Base-by-base conservation (phyloP, 2,329 filamentous ascomycete genomes). In the Ophiostoma novo-ulmi region DNA sequence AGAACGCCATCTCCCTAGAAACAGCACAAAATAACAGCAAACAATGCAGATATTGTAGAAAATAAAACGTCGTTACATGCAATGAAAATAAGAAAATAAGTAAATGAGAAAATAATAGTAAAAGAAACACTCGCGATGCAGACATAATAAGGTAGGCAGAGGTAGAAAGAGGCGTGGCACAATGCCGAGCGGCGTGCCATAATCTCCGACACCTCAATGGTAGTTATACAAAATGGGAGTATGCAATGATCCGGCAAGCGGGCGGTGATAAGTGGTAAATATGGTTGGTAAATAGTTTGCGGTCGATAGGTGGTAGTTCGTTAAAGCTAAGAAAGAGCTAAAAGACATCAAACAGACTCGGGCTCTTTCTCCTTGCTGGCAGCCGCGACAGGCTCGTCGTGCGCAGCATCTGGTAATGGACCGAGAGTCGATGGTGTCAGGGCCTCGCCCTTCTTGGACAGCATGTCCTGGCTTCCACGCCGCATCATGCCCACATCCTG, bases 391-490 rank as follows among this genome's bases (percentile, higher is more conserved):
- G 63, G 1, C 17, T 39, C 35, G 35, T 65, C 63, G 36, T 22
- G 63, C n/a, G n/a, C 63, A n/a, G 77, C 77, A 70, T 81, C 79
- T 2, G 79, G 78, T 3, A 82, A 73, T n/a, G 78, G 79, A 72
- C 83, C 80, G 65, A 82, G 78, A 20, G 77, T 76, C 39, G 82
- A 80, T 5, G 76, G 76, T 20, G 75, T 74, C 61, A 78, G 75
- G n/a, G 78, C 76, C 63, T 83, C 82, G 70, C 75, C 78, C 69
- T 81, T 82, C 72, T 79, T 80, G 35, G 68, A 72, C 58, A 71
- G 73, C 65, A 71, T 76, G 72, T 86, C 85, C 69, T 85, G 82
- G 72, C 85, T 87, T 6, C 81, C 82, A 36, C 83, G 81, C 63
- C 83, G 79, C 74, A 82, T 77, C 44, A 82, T 73, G 1, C 80